Conservation (phyloP, 768 basidiomycete genomes). For the Russula virescens region DNA sequence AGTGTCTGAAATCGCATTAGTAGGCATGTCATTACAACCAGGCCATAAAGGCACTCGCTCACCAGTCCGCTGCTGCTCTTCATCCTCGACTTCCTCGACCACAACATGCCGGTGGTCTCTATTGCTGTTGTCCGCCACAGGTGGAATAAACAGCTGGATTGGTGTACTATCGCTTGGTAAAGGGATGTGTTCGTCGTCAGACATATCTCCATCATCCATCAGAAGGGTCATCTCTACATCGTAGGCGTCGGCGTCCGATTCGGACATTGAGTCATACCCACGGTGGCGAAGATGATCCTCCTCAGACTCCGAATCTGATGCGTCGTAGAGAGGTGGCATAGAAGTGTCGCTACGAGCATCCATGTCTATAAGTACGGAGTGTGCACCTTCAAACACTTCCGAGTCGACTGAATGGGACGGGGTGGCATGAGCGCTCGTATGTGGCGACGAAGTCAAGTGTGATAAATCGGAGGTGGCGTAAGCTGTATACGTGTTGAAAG, state of each 20-base stretch:
- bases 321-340: conserved; percentile 17
- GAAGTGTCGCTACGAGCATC: conserved; percentile 18
- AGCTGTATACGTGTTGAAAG: neutral
- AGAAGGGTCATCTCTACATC: conserved; percentile 24
- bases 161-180: neutral
- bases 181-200: conserved; percentile 2
- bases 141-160: neutral
- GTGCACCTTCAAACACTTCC: neutral
- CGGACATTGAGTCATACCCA: conserved; percentile 15
- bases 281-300: neutral
- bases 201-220: conserved; percentile 3
- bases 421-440: neutral
- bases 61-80: conserved; percentile 5
- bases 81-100: conserved; percentile 20
- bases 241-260: conserved; percentile 21
- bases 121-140: neutral
- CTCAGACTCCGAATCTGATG: conserved; percentile 20
- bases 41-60: neutral
- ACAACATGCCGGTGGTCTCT: conserved; percentile 1
- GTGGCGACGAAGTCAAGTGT: conserved; percentile 7
- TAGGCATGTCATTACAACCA: neutral
- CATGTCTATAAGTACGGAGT: neutral
- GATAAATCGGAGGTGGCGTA: neutral
- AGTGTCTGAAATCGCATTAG: conserved; percentile 2
- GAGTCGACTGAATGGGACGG: neutral